Conservation (phyloP, 768 basidiomycete genomes). For the Suillus variegatus region DNA sequence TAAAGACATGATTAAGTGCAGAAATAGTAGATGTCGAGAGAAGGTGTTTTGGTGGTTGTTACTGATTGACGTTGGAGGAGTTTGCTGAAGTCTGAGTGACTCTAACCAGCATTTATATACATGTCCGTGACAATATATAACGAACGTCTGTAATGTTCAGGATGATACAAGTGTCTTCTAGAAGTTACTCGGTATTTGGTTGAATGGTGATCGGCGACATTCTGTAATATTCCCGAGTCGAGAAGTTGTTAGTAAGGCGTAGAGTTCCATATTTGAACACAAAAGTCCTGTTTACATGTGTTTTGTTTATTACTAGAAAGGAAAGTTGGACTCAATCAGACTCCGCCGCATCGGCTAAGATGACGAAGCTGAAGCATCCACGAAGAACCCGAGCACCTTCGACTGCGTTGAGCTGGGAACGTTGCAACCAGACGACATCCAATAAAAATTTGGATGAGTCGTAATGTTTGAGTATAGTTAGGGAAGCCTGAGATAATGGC, state of each 20-base stretch:
- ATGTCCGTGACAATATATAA: not conserved
- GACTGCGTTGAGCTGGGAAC: too few species aligned
- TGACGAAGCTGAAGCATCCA: too few species aligned
- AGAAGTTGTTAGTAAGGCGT: not conserved
- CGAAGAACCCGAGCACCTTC: too few species aligned
- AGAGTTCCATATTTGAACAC: not conserved
- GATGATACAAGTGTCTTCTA: not conserved
- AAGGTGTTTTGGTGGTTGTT: too few species aligned
- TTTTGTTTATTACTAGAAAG: not conserved
- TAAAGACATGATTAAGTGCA: constrained; percentile 22
- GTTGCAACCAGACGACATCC: too few species aligned
- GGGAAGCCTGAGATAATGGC: too few species aligned
- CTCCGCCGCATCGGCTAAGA: too few species aligned
- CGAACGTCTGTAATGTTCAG: not conserved
- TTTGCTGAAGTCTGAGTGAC: not conserved
- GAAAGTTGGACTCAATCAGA: not conserved
- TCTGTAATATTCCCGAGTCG: not conserved
- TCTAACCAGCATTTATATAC: not conserved
- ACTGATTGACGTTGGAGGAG: not conserved
- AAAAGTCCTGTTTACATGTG: not conserved
- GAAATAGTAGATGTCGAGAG: too few species aligned
- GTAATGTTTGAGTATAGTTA: too few species aligned
- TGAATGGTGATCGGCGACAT: not conserved
- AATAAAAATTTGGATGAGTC: too few species aligned
- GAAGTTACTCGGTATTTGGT: not conserved